Conservation (phyloP, 1,139 yeast species). For the Candida mesenterica region DNA sequence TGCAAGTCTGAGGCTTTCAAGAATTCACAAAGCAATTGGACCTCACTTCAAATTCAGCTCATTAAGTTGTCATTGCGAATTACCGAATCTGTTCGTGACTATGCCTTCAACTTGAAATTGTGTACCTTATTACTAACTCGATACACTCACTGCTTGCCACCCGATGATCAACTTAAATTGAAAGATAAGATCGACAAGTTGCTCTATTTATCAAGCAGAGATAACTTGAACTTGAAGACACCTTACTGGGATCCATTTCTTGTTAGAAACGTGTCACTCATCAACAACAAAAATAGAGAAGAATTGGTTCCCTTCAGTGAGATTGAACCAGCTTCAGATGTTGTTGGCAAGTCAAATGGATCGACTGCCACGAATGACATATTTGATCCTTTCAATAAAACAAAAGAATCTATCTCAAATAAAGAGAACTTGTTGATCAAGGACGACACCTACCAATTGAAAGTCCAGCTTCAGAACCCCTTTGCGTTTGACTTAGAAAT, state of each 20-base stretch:
- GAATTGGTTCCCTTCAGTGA: slow-evolving; percentile 38
- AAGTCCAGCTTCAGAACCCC: slow-evolving; percentile 72
- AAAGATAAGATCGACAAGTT: slow-evolving; percentile 28
- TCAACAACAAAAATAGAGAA: slow-evolving; percentile 21
- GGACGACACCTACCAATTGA: slow-evolving; percentile 55
- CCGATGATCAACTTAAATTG: slow-evolving; percentile 35
- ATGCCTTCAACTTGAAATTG: slow-evolving; percentile 43
- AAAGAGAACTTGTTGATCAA: slow-evolving; percentile 45
- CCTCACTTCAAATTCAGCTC: slow-evolving; percentile 54
- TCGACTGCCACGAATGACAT: slow-evolving; percentile 14
- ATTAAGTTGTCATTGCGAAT: slow-evolving; percentile 54
- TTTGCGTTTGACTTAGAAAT: slow-evolving; percentile 73
- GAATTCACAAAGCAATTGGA: slow-evolving; percentile 45
- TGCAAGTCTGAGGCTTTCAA: slow-evolving; percentile 21
- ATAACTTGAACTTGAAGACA: slow-evolving; percentile 17
- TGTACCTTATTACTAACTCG: slow-evolving; percentile 55
- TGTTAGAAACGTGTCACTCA: slow-evolving; percentile 49
- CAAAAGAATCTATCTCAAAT: slow-evolving; percentile 13
- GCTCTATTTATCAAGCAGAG: slow-evolving; percentile 18
- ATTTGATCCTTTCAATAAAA: slow-evolving; percentile 37
- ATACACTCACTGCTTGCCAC: slow-evolving; percentile 47
- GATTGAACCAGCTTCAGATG: slow-evolving; percentile 1
- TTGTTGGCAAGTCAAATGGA: neutral
- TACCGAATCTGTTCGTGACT: slow-evolving; percentile 51
- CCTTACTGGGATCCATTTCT: slow-evolving; percentile 74